phyloP scores from a whole-genome alignment of 768 basidiomycete genomes.

The Collybiopsis confluens region DNA sequence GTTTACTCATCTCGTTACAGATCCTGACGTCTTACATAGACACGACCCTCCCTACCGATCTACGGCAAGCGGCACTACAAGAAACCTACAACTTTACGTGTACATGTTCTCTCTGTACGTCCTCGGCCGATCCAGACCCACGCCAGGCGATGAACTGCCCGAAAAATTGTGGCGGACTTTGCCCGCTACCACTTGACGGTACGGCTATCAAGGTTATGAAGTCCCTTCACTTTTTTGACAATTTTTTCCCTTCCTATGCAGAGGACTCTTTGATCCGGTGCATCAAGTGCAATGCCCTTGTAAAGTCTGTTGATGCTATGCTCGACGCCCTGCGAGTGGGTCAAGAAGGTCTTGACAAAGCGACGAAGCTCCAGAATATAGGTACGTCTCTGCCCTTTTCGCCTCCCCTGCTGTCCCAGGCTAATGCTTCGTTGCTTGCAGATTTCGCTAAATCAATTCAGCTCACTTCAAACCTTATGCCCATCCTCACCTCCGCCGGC shows the following conservation, averaged over 20 bases:
- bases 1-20: constrained; percentile 30
- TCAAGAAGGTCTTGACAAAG: constrained; percentile 73
- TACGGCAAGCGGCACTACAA: constrained; percentile 52
- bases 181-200: constrained; percentile 62
- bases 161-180: constrained; percentile 60
- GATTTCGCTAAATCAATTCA: constrained; percentile 56
- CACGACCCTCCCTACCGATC: constrained; percentile 58
- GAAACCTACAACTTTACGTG: constrained; percentile 83
- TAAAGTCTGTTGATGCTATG: constrained; percentile 47
- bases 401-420: neutral
- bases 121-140: constrained; percentile 42
- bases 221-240: neutral
- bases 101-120: constrained; percentile 54
- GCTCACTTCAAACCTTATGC: constrained; percentile 61
- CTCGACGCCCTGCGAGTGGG: constrained; percentile 65
- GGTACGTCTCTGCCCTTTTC: constrained; percentile 32
- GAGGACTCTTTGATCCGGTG: constrained; percentile 51
- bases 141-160: constrained; percentile 70
- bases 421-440: constrained; percentile 20
- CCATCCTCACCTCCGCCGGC: constrained; percentile 54
- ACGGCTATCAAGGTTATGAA: constrained; percentile 3
- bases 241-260: constrained; percentile 19
- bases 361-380: constrained; percentile 52
- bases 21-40: constrained; percentile 84
- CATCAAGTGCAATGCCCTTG: constrained; percentile 45